Conservation (phyloP, 805 yeast genomes). For the Metschnikowia aberdeeniae region DNA sequence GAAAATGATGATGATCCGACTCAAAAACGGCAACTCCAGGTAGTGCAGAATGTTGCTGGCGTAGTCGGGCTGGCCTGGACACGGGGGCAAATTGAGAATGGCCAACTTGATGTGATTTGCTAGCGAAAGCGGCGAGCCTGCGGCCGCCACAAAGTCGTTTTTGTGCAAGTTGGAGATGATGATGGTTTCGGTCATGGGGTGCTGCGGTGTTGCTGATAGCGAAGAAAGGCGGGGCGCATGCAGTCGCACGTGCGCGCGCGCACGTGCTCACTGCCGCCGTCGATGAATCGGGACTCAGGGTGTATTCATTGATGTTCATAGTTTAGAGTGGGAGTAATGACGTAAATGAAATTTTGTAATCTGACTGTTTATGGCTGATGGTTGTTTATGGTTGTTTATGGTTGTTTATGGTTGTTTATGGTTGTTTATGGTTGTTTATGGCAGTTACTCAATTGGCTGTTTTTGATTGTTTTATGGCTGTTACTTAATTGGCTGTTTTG, state of each 20-base stretch:
- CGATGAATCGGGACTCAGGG: no score
- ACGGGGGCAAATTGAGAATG: slow-evolving; percentile 23
- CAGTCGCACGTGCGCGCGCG: neutral
- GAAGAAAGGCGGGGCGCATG: neutral
- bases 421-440: no score
- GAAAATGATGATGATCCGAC: slow-evolving; percentile 36
- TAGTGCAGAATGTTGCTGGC: slow-evolving; percentile 30
- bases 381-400: no score
- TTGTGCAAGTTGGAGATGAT: slow-evolving; percentile 33
- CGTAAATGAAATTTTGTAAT: no score
- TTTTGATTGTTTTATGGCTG: no score
- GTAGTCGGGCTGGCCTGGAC: slow-evolving; percentile 12
- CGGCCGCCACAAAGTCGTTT: slow-evolving; percentile 25
- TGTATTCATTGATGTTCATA: no score
- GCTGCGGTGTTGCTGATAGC: neutral
- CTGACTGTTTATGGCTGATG: no score
- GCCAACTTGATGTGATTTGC: slow-evolving; percentile 34
- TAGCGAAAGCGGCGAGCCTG: slow-evolving; percentile 21
- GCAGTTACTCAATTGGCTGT: no score
- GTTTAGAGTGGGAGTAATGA: no score
- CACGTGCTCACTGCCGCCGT: no score
- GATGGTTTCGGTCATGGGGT: slow-evolving; percentile 22
- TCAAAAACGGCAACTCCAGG: slow-evolving; percentile 37
- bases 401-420: no score
- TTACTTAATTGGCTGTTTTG: no score